Conservation (phyloP, 2,329 filamentous ascomycete species). For the Neophaeococcomyces mojaviensis region DNA sequence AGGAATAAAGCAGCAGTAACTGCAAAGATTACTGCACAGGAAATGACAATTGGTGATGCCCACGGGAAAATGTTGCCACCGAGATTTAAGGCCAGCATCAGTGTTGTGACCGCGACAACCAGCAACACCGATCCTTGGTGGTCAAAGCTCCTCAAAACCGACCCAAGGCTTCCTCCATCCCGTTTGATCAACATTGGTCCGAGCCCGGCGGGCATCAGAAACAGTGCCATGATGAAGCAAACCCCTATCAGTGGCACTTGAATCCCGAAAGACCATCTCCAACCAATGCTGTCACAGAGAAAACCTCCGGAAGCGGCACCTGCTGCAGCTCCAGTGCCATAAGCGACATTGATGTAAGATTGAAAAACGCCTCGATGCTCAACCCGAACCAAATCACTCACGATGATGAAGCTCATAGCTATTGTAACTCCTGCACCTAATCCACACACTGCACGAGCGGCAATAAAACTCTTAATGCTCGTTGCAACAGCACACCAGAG, state of each 20-base stretch:
- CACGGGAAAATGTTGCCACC: constrained; percentile 63
- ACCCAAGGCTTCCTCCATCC: constrained; percentile 55
- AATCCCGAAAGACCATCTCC: constrained; percentile 67
- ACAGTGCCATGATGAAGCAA: constrained; percentile 57
- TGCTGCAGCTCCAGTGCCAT: constrained; percentile 57
- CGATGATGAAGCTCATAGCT: constrained; percentile 60
- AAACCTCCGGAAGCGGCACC: constrained; percentile 66
- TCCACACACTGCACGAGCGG: constrained; percentile 52
- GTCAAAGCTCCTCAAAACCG: constrained; percentile 62
- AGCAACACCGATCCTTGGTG: constrained; percentile 64
- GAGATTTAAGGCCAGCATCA: constrained; percentile 64
- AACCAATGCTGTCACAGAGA: constrained; percentile 65
- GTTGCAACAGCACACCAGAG: constrained; percentile 54
- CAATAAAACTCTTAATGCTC: constrained; percentile 58
- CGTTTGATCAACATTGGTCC: constrained; percentile 36
- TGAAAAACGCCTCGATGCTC: constrained; percentile 67
- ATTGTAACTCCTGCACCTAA: constrained; percentile 65
- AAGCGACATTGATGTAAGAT: constrained; percentile 66
- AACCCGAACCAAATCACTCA: constrained; percentile 51
- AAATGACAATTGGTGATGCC: constrained; percentile 51
- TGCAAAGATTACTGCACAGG: constrained; percentile 48
- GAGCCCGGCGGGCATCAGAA: constrained; percentile 52
- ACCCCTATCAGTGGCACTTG: constrained; percentile 61
- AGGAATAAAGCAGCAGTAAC: constrained; percentile 60
- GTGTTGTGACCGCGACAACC: constrained; percentile 55